Evolutionary conservation across 2,329 filamentous ascomycete genomes (phyloP), one percentile per base, ranked within the genome.

Genomic region (Xylariaceae sp.): DNA sequence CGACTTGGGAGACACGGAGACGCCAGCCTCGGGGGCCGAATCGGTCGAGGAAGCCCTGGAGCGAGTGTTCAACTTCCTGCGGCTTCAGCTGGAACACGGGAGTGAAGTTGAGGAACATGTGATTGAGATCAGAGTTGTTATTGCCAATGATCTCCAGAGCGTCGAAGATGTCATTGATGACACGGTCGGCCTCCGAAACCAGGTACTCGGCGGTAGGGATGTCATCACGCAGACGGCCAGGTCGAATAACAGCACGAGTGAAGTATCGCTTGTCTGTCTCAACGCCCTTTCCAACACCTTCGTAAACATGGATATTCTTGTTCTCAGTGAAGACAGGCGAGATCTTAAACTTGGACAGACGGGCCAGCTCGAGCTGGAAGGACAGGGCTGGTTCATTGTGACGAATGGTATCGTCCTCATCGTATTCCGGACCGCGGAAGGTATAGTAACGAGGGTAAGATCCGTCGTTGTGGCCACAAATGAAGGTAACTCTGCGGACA

Each of bases 21-120:
- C 93, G 84, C 91, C 94, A 97, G 50, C 87, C 89, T 57, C 93
- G 88, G 53, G 89, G 85, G 54, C 93, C 93, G 59, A 97, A 98
- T 49, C 93, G 88, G 60, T 97, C 93, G 54, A 98, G 74, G 81
- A 98, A 98, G 42, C 90, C 90, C 60, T 86, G 89, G 18, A 98
- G 81, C 22, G 89, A 91, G 66, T 94, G 81, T 70, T 97, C 89
- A 13, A 98, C 89, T 70, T 96, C 89, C 45, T 81, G 72, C 3
- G 93, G 90, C 59, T 89, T 77, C 37, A 98, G 81, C 63, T 89
- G 88, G 82, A 98, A 97, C 44, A 96, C 87, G 9, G 90, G 89
- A 0, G 89, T 93, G 73, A 98, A 98, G 79, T 98, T 97, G 77
- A 98, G 93, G 75, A 98, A 98, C 77, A 98, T 93, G 72, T 98